Percentiles rank a stretch among this genome's conserved stretches.
phyloP scores from a whole-genome alignment of 1,139 yeast species.

The Geotrichum phurueaensis region DNA sequence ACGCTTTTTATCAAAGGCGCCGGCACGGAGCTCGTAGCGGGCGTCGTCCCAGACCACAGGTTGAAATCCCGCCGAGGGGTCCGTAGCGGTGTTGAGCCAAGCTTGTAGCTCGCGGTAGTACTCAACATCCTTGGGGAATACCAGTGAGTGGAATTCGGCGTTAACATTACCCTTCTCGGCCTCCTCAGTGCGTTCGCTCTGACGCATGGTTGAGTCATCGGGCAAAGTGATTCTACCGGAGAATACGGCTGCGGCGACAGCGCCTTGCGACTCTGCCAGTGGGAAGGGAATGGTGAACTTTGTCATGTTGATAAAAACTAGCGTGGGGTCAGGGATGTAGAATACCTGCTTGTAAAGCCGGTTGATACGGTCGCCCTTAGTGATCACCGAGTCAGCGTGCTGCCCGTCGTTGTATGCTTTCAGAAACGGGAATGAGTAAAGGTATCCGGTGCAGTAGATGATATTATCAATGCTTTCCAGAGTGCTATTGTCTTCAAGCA shows the following conservation, averaged over 20 bases:
- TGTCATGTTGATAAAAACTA: conserved; percentile 50
- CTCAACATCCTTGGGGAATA: conserved; percentile 46
- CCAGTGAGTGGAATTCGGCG: conserved; percentile 42
- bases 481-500: conserved; percentile 4
- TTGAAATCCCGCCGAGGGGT: background rate
- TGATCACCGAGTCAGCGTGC: conserved; percentile 33
- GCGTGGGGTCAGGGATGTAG: conserved; percentile 49
- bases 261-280: conserved; percentile 53
- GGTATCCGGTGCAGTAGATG: conserved; percentile 63
- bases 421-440: conserved; percentile 45
- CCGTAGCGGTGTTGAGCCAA: conserved; percentile 36
- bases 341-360: conserved; percentile 51
- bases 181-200: conserved; percentile 39
- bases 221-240: conserved; percentile 46
- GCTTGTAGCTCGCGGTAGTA: conserved; percentile 40
- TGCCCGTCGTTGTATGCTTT: conserved; percentile 20
- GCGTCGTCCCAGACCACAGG: conserved; percentile 6
- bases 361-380: conserved; percentile 44
- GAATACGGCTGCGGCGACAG: conserved; percentile 52
- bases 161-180: conserved; percentile 38
- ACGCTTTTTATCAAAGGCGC: background rate
- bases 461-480: conserved; percentile 43
- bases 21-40: background rate
- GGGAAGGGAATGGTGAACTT: conserved; percentile 55
- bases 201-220: conserved; percentile 37